A percentile compares a stretch with the other conserved stretches of the same genome.
Conservation (phyloP, 371 early-diverging fungal genomes). For the Furculomyces boomerangus region DNA sequence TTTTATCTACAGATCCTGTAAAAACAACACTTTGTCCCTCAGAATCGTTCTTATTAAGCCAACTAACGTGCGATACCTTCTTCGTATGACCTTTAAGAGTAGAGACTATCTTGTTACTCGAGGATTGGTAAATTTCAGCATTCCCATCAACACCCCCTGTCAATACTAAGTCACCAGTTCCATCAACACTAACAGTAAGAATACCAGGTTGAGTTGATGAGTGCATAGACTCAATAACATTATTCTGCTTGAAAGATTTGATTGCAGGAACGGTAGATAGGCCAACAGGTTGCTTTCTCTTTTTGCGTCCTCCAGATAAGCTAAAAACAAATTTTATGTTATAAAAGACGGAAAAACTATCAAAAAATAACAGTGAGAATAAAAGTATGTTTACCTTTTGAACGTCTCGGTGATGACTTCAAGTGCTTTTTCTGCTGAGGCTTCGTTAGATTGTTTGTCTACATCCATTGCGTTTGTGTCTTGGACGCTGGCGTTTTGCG, state of each 20-base stretch:
- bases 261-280: slow-evolving; percentile 48
- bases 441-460: slow-evolving; percentile 6
- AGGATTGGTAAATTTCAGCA: slow-evolving; percentile 42
- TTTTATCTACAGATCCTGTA: slow-evolving; percentile 63
- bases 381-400: slow-evolving; percentile 10
- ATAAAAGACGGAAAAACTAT: too few species aligned
- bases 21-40: slow-evolving; percentile 34
- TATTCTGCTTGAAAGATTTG: slow-evolving; percentile 31
- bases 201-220: slow-evolving; percentile 60
- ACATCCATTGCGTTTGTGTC: not conserved
- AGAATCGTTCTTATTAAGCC: slow-evolving; percentile 34
- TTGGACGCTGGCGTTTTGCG: slow-evolving; percentile 12
- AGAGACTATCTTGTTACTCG: slow-evolving; percentile 43
- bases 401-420: not conserved
- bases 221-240: slow-evolving; percentile 46
- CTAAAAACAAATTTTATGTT: too few species aligned
- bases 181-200: slow-evolving; percentile 45
- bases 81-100: slow-evolving; percentile 64
- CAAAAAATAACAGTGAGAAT: too few species aligned
- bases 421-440: not conserved
- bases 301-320: slow-evolving; percentile 40
- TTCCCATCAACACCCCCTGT: slow-evolving; percentile 72
- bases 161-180: slow-evolving; percentile 37
- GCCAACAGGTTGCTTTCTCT: slow-evolving; percentile 67
- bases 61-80: slow-evolving; percentile 48